Conservation (phyloP, 1,284 basidiomycete species). For the Coriolopsis trogii region DNA sequence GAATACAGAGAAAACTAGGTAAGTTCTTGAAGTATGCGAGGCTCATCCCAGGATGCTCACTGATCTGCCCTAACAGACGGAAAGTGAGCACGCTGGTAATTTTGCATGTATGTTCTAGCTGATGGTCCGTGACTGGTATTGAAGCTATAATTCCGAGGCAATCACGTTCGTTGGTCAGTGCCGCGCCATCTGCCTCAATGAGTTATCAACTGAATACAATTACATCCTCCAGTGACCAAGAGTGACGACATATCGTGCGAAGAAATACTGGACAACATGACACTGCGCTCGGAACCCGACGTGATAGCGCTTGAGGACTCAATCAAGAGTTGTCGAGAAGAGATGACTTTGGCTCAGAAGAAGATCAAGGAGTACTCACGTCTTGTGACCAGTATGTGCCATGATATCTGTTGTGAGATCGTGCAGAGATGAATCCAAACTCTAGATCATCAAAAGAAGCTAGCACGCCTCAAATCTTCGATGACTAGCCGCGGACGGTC, state of each 20-base stretch:
- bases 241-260: background rate
- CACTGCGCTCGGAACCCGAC: background rate
- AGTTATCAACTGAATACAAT: background rate
- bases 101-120: background rate
- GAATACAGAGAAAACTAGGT: background rate
- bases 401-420: too few relatives aligned
- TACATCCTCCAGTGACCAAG: background rate
- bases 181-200: background rate
- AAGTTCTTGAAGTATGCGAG: background rate
- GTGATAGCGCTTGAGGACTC: too few relatives aligned
- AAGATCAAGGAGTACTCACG: too few relatives aligned
- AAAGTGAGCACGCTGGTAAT: background rate
- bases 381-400: too few relatives aligned
- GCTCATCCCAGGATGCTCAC: background rate
- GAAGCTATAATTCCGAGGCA: background rate
- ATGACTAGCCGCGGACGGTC: too few relatives aligned
- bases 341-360: too few relatives aligned
- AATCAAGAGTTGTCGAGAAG: background rate
- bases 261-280: background rate
- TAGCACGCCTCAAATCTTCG: too few relatives aligned
- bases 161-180: constrained; percentile 1
- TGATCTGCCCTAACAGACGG: background rate
- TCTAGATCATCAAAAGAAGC: too few relatives aligned
- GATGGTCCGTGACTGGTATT: too few relatives aligned
- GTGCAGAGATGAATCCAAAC: too few relatives aligned